These are phyloP conservation scores for Sporobolomyces phaffii DNA, from an alignment of 768 basidiomycete genomes.

Conservation along the genomic window DNA sequence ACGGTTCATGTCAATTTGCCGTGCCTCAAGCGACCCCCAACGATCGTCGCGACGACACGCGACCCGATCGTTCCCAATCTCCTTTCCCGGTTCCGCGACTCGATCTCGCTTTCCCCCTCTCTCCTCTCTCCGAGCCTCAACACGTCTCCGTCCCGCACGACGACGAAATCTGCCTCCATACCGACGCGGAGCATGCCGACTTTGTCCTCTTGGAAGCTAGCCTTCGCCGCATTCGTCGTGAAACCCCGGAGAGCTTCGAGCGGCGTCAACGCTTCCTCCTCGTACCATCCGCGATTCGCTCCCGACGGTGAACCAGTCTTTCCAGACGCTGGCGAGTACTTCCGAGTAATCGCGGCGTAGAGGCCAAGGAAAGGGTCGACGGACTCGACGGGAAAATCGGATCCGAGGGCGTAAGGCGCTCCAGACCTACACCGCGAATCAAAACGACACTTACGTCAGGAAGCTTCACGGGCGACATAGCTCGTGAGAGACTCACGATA, in stretches of 20 bases:
- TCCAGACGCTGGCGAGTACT: conserved; percentile 44
- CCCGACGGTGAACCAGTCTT: not conserved
- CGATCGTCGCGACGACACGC: conserved; percentile 64
- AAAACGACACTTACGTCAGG: too few relatives aligned
- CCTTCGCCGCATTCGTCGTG: conserved; percentile 84
- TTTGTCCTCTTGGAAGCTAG: conserved; percentile 66
- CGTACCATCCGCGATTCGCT: conserved; percentile 55
- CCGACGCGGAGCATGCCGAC: conserved; percentile 68
- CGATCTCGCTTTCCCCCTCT: not conserved
- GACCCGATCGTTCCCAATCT: conserved; percentile 52
- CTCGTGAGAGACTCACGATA: conserved; percentile 53
- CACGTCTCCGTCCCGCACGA: conserved; percentile 67
- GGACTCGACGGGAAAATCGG: conserved; percentile 88
- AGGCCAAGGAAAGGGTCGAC: conserved; percentile 85
- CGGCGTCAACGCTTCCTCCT: conserved; percentile 67
- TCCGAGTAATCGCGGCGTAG: conserved; percentile 76
- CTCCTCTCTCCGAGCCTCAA: conserved; percentile 55
- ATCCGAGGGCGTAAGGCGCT: conserved; percentile 67
- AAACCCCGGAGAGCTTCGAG: conserved; percentile 71
- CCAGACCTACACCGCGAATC: conserved; percentile 45
- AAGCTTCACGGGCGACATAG: too few relatives aligned
- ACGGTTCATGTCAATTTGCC: conserved; percentile 8
- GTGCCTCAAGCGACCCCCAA: conserved; percentile 60
- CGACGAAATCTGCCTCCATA: conserved; percentile 80
- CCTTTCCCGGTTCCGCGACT: conserved; percentile 49